Evolutionary conservation across 441 rosid genomes (phyloP), one percentile per base, ranked within the genome.

Genomic region (Raphanus hybrid): DNA sequence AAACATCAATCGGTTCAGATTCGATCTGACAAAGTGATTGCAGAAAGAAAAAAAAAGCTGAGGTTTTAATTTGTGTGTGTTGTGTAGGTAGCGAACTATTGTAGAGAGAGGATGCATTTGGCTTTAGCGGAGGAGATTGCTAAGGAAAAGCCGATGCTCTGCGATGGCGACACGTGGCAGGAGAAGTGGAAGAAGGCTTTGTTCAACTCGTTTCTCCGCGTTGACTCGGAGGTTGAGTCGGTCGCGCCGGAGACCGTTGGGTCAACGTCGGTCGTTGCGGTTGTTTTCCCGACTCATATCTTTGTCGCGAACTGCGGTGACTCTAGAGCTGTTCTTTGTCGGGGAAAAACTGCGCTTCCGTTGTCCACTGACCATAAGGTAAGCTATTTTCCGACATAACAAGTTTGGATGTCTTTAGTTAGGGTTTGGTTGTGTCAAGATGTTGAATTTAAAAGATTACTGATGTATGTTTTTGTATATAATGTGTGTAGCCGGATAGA

Each of bases 321-420:
- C 83, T 90, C 92, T 0, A 86, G 94, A 86, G 92, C 90, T 58
- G 90, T 88, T 80, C 83, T 90, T 12, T 84, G 82, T 54, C 88
- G 88, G 1, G 88, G 95, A 55, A 87, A 86, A 78, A 83, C 67
- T 64, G 74, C 91, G 1, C 26, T 87, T 1, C 87, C 95, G 0
- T 82, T 88, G 57, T 87, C 95, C 5, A 76, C 79, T 18, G 92
- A 90, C 75, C 95, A 90, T 43, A 87, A 90, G 78, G 91, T 88
- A 80, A 69, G 83, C 54, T 65, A 6, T 11, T 18, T 41, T 20
- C 34, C 10, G 34, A 2, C 55, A 65, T 41, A 3, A 65, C 9
- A 34, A n/a, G 37, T 67, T 66, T 23, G 41, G 63, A 35, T 69
- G 23, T 63, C 26, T 29, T 8, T 26, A 8, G 18, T 18, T 67